Evolutionary conservation across 2,329 filamentous ascomycete species (phyloP), one percentile per base, ranked within the genome.

Genomic region (Grosmannia serpens): DNA sequence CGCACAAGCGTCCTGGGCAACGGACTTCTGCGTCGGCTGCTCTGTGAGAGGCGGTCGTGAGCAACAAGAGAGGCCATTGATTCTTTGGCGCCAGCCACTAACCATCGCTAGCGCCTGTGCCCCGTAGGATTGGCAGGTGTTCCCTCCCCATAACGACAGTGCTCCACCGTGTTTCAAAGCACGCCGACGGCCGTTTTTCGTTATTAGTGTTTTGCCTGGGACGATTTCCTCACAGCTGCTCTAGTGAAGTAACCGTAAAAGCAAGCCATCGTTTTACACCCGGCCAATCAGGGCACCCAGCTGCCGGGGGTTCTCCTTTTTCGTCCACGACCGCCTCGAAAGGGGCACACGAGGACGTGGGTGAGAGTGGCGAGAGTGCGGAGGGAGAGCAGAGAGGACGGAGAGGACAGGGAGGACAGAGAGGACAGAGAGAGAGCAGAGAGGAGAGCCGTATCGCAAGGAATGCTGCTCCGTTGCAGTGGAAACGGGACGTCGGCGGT

Each of bases 141-240:
- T 24, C 3, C 10, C 24, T 22, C 56, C 50, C 41, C 56, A 46
- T 56, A 31, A 49, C 51, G 41, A 7, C 33, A 26, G 7, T 22
- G 13, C 33, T 46, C 56, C 56, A 57, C 56, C 29, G 55, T 53
- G 56, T 58, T 58, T 58, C 56, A 58, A 11, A 50, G 29, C n/a
- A 26, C 38, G 27, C 26, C 53, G 41, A 33, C 31, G 46, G 33
- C 55, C 55, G 55, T 57, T 57, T 52, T 57, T 31, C 10, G 10
- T 10, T 33, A 51, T 41, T 33, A 53, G 24, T 31, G 33, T 31
- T 33, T 24, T 22, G 15, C 26, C 31, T 55, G 22, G 31, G 11
- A 7, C 17, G 26, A 29, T 13, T 27, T 53, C 29, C 17, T 51
- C 4, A 13, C 22, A 35, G 53, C 53, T 44, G 35, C 35, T 33